Conservation (phyloP, 495 filamentous ascomycete species). For the Penicillium lividum region DNA sequence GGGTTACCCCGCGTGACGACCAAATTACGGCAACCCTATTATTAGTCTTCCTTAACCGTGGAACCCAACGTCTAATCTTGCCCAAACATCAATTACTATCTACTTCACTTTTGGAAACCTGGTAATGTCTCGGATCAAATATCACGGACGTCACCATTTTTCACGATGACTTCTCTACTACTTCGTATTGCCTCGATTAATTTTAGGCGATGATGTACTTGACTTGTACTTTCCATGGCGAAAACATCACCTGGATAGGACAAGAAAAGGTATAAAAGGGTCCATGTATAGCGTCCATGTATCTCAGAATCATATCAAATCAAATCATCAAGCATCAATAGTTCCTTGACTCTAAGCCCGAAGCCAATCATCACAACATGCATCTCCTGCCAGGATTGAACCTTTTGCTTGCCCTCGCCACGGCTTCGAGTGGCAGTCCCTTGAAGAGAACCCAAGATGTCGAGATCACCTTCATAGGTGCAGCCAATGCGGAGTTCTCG, state of each 20-base stretch:
- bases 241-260: not conserved
- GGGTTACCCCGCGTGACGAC: slow-evolving; percentile 1
- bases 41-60: not conserved
- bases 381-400: not conserved
- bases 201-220: slow-evolving; percentile 1
- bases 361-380: not conserved
- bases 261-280: not conserved
- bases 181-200: not conserved
- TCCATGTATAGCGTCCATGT: not conserved
- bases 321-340: not conserved
- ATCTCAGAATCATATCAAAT: not conserved
- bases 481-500: slow-evolving; percentile 3
- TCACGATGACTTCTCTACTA: not conserved
- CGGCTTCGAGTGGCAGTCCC: not conserved
- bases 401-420: not conserved
- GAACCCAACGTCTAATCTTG: not conserved
- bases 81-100: not conserved
- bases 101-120: not conserved
- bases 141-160: not conserved
- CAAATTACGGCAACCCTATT: not conserved
- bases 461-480: slow-evolving; percentile 1
- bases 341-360: not conserved
- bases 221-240: not conserved
- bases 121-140: not conserved
- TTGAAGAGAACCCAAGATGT: not conserved